Evolutionary conservation across 2,329 filamentous ascomycete species (phyloP), one percentile per base, ranked within the genome.

Genomic region (Didymella segeticola): DNA sequence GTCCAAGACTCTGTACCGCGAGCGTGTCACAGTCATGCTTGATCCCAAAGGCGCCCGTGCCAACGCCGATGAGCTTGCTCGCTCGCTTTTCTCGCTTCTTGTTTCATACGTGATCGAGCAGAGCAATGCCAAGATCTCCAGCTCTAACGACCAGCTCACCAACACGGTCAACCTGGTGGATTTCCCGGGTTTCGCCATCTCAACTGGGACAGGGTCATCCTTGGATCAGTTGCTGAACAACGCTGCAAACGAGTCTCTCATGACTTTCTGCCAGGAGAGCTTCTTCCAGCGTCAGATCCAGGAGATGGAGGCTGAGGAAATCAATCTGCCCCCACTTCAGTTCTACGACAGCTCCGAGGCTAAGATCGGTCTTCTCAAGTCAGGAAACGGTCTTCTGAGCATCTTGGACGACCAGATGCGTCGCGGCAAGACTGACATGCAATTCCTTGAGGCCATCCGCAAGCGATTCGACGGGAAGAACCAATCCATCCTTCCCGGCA

Each of bases 331-430:
- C 2, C 88, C 93, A 0, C 97, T 93, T 0, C 96, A 91, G 78
- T 99, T 98, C 75, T 99, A 97, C 66, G 95, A 99, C 76, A 99
- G 98, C 75, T 92, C 90, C 0, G 95, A 98, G 73, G 92, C 93
- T 9, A 92, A 97, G 56, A 91, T 90, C 67, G 93, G 92, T 11
- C 82, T 99, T 26, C 80, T 99, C 49, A 99, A 98, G 78, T 83
- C 91, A 51, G 91, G 93, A 22, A 98, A 98, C 67, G 95, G 95
- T 37, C 80, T 99, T 31, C 81, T 99, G 17, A 93, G 91, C 75
- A 99, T 99, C 59, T 80, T 99, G 0, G 95, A 99, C 69, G 95
- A 99, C 69, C 95, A 99, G 75, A 96, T 92, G 37, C 88, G 90
- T 42, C 90, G 93, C 47, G 90, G 93, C 64, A 89, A 92, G 68